Conservation (phyloP, 306 rosid species). For the Neltuma alba region DNA sequence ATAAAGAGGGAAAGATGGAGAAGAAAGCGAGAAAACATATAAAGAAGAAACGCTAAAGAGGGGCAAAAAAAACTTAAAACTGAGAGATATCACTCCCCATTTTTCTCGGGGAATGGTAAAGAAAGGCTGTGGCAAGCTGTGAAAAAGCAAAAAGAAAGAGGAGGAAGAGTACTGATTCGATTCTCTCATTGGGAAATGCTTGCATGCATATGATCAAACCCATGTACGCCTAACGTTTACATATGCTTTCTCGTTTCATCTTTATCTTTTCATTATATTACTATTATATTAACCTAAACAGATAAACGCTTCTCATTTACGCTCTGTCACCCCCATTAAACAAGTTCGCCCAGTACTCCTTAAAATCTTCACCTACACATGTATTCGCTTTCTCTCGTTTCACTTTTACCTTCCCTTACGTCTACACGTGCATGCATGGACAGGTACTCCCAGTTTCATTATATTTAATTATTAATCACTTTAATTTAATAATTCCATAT, state of each 20-base stretch:
- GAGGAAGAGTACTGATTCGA: constrained; percentile 80
- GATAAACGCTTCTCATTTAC: constrained; percentile 17
- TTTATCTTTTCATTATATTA: constrained; percentile 44
- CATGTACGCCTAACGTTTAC: constrained; percentile 48
- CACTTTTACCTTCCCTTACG: constrained; percentile 5
- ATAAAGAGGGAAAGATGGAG: not conserved
- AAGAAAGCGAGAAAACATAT: constrained; percentile 25
- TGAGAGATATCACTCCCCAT: constrained; percentile 54
- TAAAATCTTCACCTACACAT: constrained; percentile 6
- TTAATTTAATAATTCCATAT: not conserved
- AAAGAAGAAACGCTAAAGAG: constrained; percentile 28
- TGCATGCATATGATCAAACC: constrained; percentile 78
- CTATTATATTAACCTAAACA: constrained; percentile 8
- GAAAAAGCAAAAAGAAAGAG: constrained; percentile 83
- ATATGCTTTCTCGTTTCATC: constrained; percentile 47
- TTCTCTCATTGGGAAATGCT: constrained; percentile 95
- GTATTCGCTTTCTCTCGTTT: not conserved
- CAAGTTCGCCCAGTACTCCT: not conserved
- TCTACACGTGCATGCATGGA: constrained; percentile 32
- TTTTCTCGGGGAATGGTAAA: constrained; percentile 93
- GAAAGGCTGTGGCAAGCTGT: constrained; percentile 91
- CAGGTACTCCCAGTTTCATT: constrained; percentile 9
- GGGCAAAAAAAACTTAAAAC: not conserved
- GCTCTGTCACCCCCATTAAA: not conserved
- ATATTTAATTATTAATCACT: not conserved